These are phyloP conservation scores for Anethum foeniculum DNA, from an alignment of 140 eudicot species.

Conservation along the genomic window DNA sequence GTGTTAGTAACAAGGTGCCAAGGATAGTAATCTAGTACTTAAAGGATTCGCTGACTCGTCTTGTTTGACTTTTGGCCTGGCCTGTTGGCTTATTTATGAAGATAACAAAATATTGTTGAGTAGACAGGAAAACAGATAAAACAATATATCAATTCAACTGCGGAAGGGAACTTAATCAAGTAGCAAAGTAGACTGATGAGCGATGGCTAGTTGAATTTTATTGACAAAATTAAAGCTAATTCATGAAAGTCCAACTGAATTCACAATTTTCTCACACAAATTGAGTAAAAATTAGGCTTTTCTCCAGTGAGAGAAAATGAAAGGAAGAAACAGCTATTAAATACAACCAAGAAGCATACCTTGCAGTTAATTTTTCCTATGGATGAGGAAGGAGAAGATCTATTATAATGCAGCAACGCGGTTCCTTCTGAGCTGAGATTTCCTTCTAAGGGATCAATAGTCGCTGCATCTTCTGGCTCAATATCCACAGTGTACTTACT, in stretches of 20 bases:
- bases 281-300: not conserved
- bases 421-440: constrained; percentile 71
- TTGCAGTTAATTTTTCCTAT: constrained; percentile 70
- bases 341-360: constrained; percentile 31
- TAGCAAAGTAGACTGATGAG: not conserved
- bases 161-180: not conserved
- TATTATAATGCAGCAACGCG: constrained; percentile 49
- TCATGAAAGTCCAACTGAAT: not conserved
- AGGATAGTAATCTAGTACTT: not conserved
- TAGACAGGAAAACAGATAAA: not conserved
- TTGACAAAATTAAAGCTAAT: not conserved
- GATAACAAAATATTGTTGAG: not conserved
- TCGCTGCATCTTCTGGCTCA: constrained; percentile 74
- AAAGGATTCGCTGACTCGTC: not conserved
- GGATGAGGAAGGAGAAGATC: constrained; percentile 70
- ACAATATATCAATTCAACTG: not conserved
- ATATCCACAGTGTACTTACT: constrained; percentile 72
- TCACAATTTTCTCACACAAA: not conserved
- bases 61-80: not conserved
- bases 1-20: no score
- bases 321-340: not conserved
- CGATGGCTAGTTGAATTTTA: not conserved
- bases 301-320: not conserved
- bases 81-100: not conserved
- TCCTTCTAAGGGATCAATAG: constrained; percentile 75